Evolutionary conservation across 345 rosid species (phyloP), one percentile per base, ranked within the genome.

Genomic region (Aquilaria malaccensis): DNA sequence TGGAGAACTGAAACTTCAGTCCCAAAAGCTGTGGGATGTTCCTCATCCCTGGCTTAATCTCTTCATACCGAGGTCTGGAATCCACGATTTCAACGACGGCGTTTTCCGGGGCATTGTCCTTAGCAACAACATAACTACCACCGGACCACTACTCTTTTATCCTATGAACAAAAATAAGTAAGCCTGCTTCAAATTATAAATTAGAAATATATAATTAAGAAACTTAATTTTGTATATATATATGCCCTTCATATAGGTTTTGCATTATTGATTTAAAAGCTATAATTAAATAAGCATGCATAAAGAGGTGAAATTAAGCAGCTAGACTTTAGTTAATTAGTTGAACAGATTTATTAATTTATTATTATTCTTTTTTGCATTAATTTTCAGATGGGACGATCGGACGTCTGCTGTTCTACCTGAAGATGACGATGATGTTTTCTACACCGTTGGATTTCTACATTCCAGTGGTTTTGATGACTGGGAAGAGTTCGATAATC

Each of bases 1-100:
- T 41, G 95, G 79, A 70, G 96, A 94, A 73, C 58, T 70, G n/a
- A 69, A 80, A 33, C 96, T 93, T 37, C 74, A 71, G 43, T 64
- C 84, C 10, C 74, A 77, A 68, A 91, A 95, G 52, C 59, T 85
- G 7, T 92, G 98, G 98, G 88, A 93, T 33, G 96, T 94, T 76
- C 96, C 99, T 49, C 99, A 94, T 76, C 99, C 99, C 33, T 94
- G 99, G 99, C 69, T 90, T 45, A 94, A 90, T 56, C 75, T 94
- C 2, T 90, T 94, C 30, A 67, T 94, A 14, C 97, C 99, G 3
- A 74, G 67, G 73, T 94, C 99, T 56, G 70, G 72, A 11, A 84
- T 94, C 12, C 29, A 46, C 1, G 81, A 80, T 48, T 90, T 94
- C 81, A 75, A 83, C 52, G 63, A 81, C 2, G 92, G 87, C 55